Base-by-base conservation (phyloP, 1,284 basidiomycete species). In the Coniferiporia weirii region DNA sequence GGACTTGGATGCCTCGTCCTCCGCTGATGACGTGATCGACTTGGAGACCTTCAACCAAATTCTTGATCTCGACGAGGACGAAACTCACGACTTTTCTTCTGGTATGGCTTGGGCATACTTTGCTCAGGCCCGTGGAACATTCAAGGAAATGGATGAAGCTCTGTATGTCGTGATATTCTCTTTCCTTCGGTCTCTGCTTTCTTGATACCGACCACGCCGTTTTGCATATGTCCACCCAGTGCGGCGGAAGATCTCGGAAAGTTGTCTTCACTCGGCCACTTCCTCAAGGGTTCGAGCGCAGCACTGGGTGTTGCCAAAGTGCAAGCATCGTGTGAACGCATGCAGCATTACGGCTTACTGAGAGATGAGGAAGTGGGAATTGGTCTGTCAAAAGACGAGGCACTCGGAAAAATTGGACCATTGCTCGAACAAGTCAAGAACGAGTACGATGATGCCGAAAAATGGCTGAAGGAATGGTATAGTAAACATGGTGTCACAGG, bases 241-340 rank as follows among this genome's bases (percentile, higher is more conserved):
- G 67, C 69, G 46, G 71, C 68, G 22, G 77, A 84, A 63, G 79
- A 92, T 65, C 79, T 95, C 13, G 65, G 68, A 7, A 74, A 84
- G 64, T 81, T 97, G 13, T 89, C 90, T 3, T 77, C 79, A 15
- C 79, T 92, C 10, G 95, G 94, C 0, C 95, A 98, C 73, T 98
- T 93, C 73, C 84, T 98, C 69, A 98, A 97, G 72, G 95, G 94
- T 52, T 95, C 93, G 1, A 95, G 92, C 35, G 94, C 94, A 13
- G 92, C 95, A 1, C 80, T 97, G 47, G 94, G 94, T 40, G 83
- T 95, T 45, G 76, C 78, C 64, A 84, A 83, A 66, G 93, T 98
- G 57, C 86, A 93, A 69, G 79, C 76, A 32, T 85, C 87, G 49
- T 96, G 94, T 74, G 93, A 93, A 72, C 82, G 83, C 73, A 95